A percentile compares a stretch with the other conserved stretches of the same genome.
phyloP scores from a whole-genome alignment of 768 basidiomycete species.

The Auricularia sp. region DNA sequence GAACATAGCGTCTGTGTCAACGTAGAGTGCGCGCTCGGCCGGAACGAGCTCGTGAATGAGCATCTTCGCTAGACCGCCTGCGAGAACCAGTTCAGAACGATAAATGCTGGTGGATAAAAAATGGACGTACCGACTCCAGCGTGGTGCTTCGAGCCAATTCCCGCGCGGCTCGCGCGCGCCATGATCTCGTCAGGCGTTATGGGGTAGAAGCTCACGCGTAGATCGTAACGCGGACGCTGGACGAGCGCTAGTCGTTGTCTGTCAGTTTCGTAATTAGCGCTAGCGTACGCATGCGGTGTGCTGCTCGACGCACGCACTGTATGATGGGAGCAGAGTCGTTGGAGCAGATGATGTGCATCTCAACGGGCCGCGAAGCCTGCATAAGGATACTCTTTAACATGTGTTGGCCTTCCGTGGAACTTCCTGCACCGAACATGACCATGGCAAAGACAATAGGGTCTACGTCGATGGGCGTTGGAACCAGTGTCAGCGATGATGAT shows the following conservation, averaged over 20 bases:
- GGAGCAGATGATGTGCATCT: conserved; percentile 13
- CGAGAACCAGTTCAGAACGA: background rate
- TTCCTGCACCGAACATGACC: background rate
- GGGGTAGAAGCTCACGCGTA: conserved; percentile 10
- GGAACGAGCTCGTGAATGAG: conserved; percentile 1
- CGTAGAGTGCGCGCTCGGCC: conserved; percentile 10
- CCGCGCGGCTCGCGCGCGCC: conserved; percentile 10
- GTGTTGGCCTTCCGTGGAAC: background rate
- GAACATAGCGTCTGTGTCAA: conserved; percentile 14
- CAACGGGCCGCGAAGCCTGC: conserved; percentile 11
- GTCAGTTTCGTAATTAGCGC: no score
- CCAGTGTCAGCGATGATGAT: background rate
- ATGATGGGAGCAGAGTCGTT: conserved; percentile 9
- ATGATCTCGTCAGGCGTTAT: conserved; percentile 6
- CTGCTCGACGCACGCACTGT: background rate
- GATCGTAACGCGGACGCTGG: conserved; percentile 6
- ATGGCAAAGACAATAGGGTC: background rate
- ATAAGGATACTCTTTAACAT: conserved; percentile 11
- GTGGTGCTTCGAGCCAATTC: conserved; percentile 7
- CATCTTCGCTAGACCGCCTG: background rate
- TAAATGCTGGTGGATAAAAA: no score
- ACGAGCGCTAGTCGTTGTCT: conserved; percentile 9
- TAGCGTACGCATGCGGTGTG: no score
- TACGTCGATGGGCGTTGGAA: background rate
- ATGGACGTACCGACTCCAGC: conserved; percentile 4